These are phyloP conservation scores for Paraphoma sp. DNA, from an alignment of 2,329 filamentous ascomycete genomes.

Conservation along the genomic window DNA sequence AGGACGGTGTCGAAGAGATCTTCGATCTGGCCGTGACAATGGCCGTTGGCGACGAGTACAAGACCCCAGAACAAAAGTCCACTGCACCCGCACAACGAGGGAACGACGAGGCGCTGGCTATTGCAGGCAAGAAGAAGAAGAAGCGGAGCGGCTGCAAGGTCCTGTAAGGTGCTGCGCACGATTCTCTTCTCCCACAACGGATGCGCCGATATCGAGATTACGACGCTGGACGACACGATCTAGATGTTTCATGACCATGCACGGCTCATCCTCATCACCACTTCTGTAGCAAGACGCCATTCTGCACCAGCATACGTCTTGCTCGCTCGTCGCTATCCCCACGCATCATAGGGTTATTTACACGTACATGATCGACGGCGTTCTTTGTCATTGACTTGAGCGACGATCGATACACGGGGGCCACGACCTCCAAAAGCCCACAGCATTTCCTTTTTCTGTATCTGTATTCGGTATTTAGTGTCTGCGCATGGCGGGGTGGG, in stretches of 20 bases:
- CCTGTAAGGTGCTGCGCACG: slow-evolving; percentile 34
- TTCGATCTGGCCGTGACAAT: slow-evolving; percentile 91
- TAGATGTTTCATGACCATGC: slow-evolving; percentile 48
- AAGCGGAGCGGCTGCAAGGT: slow-evolving; percentile 49
- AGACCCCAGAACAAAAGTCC: slow-evolving; percentile 31
- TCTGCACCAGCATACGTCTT: not conserved
- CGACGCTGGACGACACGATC: slow-evolving; percentile 50
- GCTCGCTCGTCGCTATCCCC: slow-evolving; percentile 1
- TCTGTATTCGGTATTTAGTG: slow-evolving; percentile 46
- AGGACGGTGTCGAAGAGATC: slow-evolving; percentile 94
- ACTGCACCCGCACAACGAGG: slow-evolving; percentile 21
- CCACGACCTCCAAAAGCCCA: slow-evolving; percentile 21
- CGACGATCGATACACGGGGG: slow-evolving; percentile 21
- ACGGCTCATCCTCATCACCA: slow-evolving; percentile 33
- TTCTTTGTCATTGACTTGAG: slow-evolving; percentile 24
- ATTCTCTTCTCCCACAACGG: slow-evolving; percentile 21
- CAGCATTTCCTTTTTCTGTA: slow-evolving; percentile 36
- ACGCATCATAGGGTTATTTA: slow-evolving; percentile 16
- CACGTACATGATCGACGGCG: slow-evolving; percentile 34
- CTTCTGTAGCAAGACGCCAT: not conserved
- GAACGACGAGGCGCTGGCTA: slow-evolving; percentile 30
- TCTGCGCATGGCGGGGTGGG: slow-evolving; percentile 14
- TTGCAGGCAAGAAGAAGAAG: slow-evolving; percentile 48
- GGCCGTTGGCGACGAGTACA: slow-evolving; percentile 75
- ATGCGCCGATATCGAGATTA: slow-evolving; percentile 42